Percentiles rank a stretch among this genome's conserved stretches.
phyloP scores from a whole-genome alignment of 2,329 filamentous ascomycete genomes.

The Ceratocystis lukuohia region DNA sequence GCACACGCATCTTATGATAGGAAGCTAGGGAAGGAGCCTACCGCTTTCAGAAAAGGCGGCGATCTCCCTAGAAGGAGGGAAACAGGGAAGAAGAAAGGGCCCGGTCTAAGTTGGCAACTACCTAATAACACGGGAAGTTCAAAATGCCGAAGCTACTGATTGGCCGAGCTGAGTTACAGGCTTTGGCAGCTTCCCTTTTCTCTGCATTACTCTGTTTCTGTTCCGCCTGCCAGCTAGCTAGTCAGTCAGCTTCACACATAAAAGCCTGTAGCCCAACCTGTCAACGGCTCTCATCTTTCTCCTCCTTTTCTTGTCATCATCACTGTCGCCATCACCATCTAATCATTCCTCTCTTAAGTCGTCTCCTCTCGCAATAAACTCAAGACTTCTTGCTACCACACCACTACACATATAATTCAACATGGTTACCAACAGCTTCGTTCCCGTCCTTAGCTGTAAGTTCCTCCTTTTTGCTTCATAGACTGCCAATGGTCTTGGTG shows the following conservation, averaged over 20 bases:
- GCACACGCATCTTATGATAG: not conserved
- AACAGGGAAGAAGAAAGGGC: not conserved
- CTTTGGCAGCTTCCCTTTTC: not conserved
- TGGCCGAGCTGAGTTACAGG: not conserved
- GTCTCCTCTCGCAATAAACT: not conserved
- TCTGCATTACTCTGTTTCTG: not conserved
- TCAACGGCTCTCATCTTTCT: not conserved
- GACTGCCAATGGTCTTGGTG: not conserved
- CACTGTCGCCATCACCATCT: not conserved
- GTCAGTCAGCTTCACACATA: not conserved
- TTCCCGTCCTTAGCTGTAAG: constrained; percentile 18
- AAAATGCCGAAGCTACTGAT: not conserved
- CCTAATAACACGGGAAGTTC: not conserved
- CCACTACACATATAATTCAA: constrained; percentile 4
- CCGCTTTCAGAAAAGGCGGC: constrained; percentile 4
- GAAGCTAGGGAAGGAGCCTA: not conserved
- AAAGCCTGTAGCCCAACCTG: not conserved
- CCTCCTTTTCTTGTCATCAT: not conserved
- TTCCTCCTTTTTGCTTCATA: not conserved
- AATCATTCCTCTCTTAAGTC: not conserved
- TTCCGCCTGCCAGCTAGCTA: not conserved
- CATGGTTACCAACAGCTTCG: constrained; percentile 19
- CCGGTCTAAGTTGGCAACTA: not conserved
- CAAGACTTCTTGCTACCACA: not conserved
- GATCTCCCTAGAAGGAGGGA: not conserved